A percentile compares a stretch with the other conserved stretches of the same genome.
These are phyloP conservation scores for Xylaria flabelliformis DNA, from an alignment of 495 filamentous ascomycete genomes.

Conservation along the genomic window DNA sequence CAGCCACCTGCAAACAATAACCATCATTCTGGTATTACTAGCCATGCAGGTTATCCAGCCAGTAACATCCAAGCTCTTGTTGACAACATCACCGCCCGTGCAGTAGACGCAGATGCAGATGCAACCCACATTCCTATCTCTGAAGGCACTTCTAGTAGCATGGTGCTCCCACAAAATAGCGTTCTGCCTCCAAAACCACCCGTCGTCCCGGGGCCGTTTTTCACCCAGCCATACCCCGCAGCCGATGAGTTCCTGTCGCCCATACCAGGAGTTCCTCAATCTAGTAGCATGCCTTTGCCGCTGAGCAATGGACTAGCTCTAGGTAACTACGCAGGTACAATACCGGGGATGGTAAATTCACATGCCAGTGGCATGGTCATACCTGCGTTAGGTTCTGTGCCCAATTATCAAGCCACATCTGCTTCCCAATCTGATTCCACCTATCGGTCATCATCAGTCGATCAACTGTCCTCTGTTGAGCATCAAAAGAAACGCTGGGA, in stretches of 20 bases:
- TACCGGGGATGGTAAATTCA: constrained; percentile 22
- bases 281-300: constrained; percentile 28
- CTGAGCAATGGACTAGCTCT: constrained; percentile 9
- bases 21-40: constrained; percentile 34
- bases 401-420: constrained; percentile 27
- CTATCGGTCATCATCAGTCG: constrained; percentile 20
- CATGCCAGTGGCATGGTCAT: constrained; percentile 4
- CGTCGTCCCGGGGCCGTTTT: constrained; percentile 52
- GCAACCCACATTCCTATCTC: constrained; percentile 23
- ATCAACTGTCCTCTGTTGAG: constrained; percentile 45
- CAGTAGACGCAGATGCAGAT: constrained; percentile 35
- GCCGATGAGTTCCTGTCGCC: constrained; percentile 33
- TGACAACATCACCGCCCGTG: constrained; percentile 57
- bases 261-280: constrained; percentile 23
- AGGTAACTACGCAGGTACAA: constrained; percentile 27
- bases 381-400: constrained; percentile 4
- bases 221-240: constrained; percentile 31
- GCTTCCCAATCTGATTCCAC: constrained; percentile 24
- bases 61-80: constrained; percentile 58
- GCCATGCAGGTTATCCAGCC: constrained; percentile 41
- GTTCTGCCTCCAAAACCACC: constrained; percentile 67
- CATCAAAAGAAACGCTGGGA: constrained; percentile 79
- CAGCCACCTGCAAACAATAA: constrained; percentile 37
- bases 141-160: constrained; percentile 42
- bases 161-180: constrained; percentile 53